Percentiles rank a stretch among this genome's conserved stretches.
phyloP scores from a whole-genome alignment of 495 filamentous ascomycete genomes.

The Saxispiralis lemnorum region DNA sequence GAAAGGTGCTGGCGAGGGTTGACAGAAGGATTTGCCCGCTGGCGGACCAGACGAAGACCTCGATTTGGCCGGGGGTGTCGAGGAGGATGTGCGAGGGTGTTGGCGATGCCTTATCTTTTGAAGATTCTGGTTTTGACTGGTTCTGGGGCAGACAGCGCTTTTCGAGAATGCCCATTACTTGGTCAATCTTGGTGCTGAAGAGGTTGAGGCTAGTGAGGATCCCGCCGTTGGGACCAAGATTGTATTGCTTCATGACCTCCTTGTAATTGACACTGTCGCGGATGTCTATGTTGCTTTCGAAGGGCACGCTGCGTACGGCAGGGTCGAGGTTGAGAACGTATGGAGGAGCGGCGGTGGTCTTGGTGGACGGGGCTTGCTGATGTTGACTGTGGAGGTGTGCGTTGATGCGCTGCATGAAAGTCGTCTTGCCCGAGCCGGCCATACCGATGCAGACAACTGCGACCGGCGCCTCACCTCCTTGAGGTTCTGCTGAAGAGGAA shows the following conservation, averaged over 20 bases:
- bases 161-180: conserved; percentile 74
- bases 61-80: conserved; percentile 94
- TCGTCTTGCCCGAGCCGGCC: conserved; percentile 95
- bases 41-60: conserved; percentile 96
- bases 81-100: conserved; percentile 67
- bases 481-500: background rate
- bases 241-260: conserved; percentile 98
- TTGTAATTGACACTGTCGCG: conserved; percentile 98
- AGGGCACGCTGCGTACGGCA: conserved; percentile 87
- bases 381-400: conserved; percentile 64
- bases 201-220: conserved; percentile 91
- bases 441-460: conserved; percentile 93
- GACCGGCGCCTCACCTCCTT: conserved; percentile 27
- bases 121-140: conserved; percentile 23
- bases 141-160: conserved; percentile 38
- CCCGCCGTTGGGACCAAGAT: conserved; percentile 93
- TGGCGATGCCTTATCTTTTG: conserved; percentile 32
- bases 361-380: background rate
- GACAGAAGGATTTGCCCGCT: conserved; percentile 85
- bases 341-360: conserved; percentile 34
- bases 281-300: conserved; percentile 93
- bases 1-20: conserved; percentile 78
- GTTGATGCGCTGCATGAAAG: conserved; percentile 96
- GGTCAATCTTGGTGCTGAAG: conserved; percentile 93
- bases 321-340: conserved; percentile 98